Base-by-base conservation (phyloP, 2,329 filamentous ascomycete genomes). In the Xylariaceae sp. region DNA sequence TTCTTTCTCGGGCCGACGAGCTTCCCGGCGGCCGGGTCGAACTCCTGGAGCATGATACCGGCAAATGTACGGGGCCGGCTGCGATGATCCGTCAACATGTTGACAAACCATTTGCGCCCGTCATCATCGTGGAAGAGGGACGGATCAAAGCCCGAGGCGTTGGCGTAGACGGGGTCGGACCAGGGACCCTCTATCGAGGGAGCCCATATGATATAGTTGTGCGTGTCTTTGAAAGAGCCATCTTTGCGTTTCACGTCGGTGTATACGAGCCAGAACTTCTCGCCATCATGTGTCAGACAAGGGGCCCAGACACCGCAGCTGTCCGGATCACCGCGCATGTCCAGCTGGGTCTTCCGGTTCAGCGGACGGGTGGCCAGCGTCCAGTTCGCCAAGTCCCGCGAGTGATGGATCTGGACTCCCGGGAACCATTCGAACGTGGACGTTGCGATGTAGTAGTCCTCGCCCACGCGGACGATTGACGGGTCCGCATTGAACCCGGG, bases 231-330 rank as follows among this genome's bases (percentile, higher is more conserved):
- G 74, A 84, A 85, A 2, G 77, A 80, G 12, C 83, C 83, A 60
- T 86, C 83, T 65, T 85, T 85, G 58, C 83, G 80, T 70, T 85
- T 86, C 15, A 86, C 81, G 61, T 85, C 81, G 1, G 82, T 84
- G 65, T 83, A 86, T 1, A 85, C 82, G 5, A 86, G 76, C 75
- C 78, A 85, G 68, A 84, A 86, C 50, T 70, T 76, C 2, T 77
- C 72, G 43, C 80, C 81, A 58, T 85, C 81, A 59, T 85, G 80
- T 0, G 77, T 80, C 18, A 86, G 72, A 61, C 83, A 86, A 0
- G 83, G 83, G 1, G 83, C 82, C 80, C 82, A 86, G n/a, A 86
- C 71, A 36, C 80, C 80, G 60, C 80, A 81, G 65, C 78, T 80
- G 63, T 83, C 80, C 0, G 80, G 80, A 61, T 81, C 71, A n/a